Percentiles rank a stretch among this genome's conserved stretches.
Conservation (phyloP, 768 basidiomycete species). For the Suillus plorans region DNA sequence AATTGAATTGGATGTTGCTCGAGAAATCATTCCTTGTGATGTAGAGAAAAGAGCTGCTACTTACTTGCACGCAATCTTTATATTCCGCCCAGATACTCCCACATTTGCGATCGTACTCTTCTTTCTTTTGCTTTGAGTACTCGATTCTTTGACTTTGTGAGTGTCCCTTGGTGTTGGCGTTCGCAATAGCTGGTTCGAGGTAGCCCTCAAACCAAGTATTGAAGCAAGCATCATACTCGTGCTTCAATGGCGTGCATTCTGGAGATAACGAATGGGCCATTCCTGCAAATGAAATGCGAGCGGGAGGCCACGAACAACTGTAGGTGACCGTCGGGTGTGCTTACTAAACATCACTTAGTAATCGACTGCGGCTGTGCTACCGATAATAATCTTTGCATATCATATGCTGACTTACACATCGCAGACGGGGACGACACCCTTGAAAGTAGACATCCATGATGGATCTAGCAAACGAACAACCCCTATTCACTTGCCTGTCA, state of each 20-base stretch:
- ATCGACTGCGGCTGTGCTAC: not conserved
- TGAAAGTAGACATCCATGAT: not conserved
- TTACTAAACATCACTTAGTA: not conserved
- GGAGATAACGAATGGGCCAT: conserved; percentile 83
- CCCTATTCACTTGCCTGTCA: conserved; percentile 83
- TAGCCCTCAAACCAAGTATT: conserved; percentile 98
- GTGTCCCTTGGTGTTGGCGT: conserved; percentile 35
- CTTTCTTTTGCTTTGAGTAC: conserved; percentile 76
- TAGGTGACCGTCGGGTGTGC: too few species aligned
- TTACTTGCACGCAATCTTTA: conserved; percentile 78
- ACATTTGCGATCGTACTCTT: conserved; percentile 85
- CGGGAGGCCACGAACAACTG: too few species aligned
- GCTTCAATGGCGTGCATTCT: conserved; percentile 89
- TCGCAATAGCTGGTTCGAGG: conserved; percentile 71
- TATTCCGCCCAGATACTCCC: conserved; percentile 83
- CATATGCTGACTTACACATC: not conserved
- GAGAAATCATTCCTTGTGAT: not conserved
- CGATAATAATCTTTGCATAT: not conserved
- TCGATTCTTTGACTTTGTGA: conserved; percentile 48
- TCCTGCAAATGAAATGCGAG: not conserved
- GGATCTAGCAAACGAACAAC: conserved; percentile 13
- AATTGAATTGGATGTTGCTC: not conserved
- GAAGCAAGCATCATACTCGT: conserved; percentile 91
- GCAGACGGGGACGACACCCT: not conserved
- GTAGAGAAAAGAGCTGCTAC: conserved; percentile 22